Base-by-base conservation (phyloP, 2,329 filamentous ascomycete species). In the Aspergillus eucalypticola region DNA sequence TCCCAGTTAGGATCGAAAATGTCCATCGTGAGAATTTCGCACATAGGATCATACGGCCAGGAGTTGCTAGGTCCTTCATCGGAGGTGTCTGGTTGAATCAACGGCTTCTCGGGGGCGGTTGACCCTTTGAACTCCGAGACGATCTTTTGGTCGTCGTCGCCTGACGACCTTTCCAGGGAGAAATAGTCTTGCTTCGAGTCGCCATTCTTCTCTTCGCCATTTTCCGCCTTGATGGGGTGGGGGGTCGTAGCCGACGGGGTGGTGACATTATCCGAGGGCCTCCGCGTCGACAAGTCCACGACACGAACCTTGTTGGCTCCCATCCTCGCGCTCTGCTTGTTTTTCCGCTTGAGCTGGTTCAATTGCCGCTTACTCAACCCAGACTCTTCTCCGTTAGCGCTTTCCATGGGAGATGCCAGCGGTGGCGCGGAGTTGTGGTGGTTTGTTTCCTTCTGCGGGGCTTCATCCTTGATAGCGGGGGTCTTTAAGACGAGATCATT, bases 1-100 rank as follows among this genome's bases (percentile, higher is more conserved):
- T 99, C 95, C 96, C 95, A 99, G 51, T 90, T 88, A 2, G 90
- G 82, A 72, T 99, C 94, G 68, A 99, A 98, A 1, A 99, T 83
- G 72, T 99, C 95, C 35, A 98, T 84, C 70, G 91, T 94, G 60
- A 99, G 84, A 69, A 97, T 95, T 63, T 98, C 95, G 74, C 92
- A 97, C 38, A 99, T 86, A 56, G 92, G 88, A 70, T 97, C 93
- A 70, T 91, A 97, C 0, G 95, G 95, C 95, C 95, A 99, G 72
- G 96, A 91, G 3, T 59, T 53, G 17, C 59, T 65, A 11, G 85
- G 82, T 2, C 92, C 92, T 68, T 94, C 86, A 60, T 90, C 84
- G 66, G 89, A 86, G 13, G 89, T 85, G 60, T 96, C 91, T 2
- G 87, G 83, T 73, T 96, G 88, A 59, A 98, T 84, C 59, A 95